These are phyloP conservation scores for Angomonas ambiguus DNA, from an alignment of 208 protist genomes.

Conservation along the genomic window DNA sequence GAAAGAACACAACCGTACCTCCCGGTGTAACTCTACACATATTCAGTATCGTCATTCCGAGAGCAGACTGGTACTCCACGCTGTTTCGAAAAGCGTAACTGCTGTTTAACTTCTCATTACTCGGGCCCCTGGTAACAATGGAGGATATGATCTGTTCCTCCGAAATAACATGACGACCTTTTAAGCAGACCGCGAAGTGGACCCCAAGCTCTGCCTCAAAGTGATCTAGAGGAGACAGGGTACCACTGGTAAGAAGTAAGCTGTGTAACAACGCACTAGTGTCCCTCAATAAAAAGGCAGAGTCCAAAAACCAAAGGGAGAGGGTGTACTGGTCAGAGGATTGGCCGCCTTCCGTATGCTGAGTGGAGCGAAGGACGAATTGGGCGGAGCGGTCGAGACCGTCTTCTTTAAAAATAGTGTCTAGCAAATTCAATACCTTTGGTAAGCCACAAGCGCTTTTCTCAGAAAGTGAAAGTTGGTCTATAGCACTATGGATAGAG, in stretches of 20 bases:
- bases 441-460: conserved; percentile 41
- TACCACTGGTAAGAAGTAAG: conserved; percentile 95
- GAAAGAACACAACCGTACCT: conserved; percentile 97
- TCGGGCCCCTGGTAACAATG: conserved; percentile 64
- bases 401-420: conserved; percentile 44
- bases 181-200: conserved; percentile 72
- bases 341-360: not conserved
- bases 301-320: conserved; percentile 93
- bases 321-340: conserved; percentile 27
- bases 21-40: conserved; percentile 86
- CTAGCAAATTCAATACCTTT: conserved; percentile 76
- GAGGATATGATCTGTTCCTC: conserved; percentile 56
- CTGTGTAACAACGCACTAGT: conserved; percentile 35
- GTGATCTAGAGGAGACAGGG: conserved; percentile 93
- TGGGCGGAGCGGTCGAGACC: not conserved
- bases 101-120: conserved; percentile 74
- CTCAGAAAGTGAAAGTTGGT: conserved; percentile 59
- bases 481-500: conserved; percentile 58
- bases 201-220: conserved; percentile 91
- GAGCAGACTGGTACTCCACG: conserved; percentile 62
- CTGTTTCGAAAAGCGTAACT: conserved; percentile 75
- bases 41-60: conserved; percentile 89
- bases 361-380: not conserved
- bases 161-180: conserved; percentile 92
- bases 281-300: conserved; percentile 57